phyloP scores from a whole-genome alignment of 225 moss, liverwort and hornwort species.

The Antitrichia curtipendula region DNA sequence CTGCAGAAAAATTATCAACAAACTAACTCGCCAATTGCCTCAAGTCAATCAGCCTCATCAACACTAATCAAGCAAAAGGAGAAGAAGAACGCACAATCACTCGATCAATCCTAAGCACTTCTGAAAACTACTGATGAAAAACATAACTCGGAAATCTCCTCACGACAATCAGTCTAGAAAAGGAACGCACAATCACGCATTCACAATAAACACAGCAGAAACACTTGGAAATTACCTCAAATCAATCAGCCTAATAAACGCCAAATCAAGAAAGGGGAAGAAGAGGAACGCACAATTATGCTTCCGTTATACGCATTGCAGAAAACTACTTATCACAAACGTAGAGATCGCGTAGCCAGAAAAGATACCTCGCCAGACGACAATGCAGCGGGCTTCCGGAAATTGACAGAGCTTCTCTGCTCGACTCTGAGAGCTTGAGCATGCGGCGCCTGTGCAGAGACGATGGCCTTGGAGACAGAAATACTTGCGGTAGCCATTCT shows the following conservation, averaged over 20 bases:
- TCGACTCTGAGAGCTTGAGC: background rate
- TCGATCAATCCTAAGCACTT: background rate
- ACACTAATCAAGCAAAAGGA: background rate
- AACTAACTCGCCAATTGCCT: background rate
- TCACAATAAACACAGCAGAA: background rate
- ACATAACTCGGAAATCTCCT: background rate
- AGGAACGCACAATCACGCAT: background rate
- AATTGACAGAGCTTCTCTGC: background rate
- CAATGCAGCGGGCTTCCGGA: conserved; percentile 1
- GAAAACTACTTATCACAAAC: background rate
- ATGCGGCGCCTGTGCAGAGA: background rate
- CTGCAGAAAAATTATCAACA: background rate
- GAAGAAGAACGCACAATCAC: background rate
- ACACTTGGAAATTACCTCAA: background rate
- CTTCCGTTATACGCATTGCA: background rate
- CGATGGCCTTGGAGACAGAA: conserved; percentile 5
- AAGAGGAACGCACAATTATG: background rate
- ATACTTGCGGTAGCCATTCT: conserved; percentile 17
- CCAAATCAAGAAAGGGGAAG: background rate
- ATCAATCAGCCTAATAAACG: background rate
- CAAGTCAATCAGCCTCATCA: background rate
- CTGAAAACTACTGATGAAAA: background rate
- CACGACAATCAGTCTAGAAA: background rate
- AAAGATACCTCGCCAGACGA: background rate
- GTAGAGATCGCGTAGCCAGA: background rate